Evolutionary conservation across 1,284 basidiomycete species (phyloP).

Genomic region (Fomitopsis betulina): DNA sequence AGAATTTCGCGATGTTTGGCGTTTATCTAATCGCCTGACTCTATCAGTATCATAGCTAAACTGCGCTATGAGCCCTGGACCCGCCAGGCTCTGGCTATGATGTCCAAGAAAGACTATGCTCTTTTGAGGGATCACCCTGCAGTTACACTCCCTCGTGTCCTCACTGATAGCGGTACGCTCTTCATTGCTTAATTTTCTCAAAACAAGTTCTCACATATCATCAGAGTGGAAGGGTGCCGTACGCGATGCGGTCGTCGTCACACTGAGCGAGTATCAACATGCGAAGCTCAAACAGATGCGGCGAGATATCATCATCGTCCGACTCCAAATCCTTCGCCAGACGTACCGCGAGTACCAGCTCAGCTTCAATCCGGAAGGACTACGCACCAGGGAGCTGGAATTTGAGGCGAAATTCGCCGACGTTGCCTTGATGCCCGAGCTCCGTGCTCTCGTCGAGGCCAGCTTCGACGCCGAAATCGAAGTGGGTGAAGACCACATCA

Average conservation of each 20-base stretch:
- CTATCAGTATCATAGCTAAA: background rate
- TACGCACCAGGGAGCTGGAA: background rate
- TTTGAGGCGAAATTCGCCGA: background rate
- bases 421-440: background rate
- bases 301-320: background rate
- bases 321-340: background rate
- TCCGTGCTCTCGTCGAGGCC: background rate
- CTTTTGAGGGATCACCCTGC: background rate
- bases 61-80: background rate
- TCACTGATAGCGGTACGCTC: conserved; percentile 1
- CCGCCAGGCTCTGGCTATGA: background rate
- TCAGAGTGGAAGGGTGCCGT: background rate
- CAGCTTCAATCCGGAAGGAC: background rate
- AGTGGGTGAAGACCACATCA: conserved; percentile 5
- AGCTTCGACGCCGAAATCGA: background rate
- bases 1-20: background rate
- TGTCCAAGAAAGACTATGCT: background rate
- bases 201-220: too few species aligned
- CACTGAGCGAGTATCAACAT: background rate
- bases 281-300: background rate
- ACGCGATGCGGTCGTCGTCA: background rate
- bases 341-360: background rate
- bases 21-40: background rate
- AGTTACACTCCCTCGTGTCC: background rate
- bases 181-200: too few species aligned